These are phyloP conservation scores for Leptographium flavum DNA, from an alignment of 2,329 filamentous ascomycete genomes.

Conservation along the genomic window DNA sequence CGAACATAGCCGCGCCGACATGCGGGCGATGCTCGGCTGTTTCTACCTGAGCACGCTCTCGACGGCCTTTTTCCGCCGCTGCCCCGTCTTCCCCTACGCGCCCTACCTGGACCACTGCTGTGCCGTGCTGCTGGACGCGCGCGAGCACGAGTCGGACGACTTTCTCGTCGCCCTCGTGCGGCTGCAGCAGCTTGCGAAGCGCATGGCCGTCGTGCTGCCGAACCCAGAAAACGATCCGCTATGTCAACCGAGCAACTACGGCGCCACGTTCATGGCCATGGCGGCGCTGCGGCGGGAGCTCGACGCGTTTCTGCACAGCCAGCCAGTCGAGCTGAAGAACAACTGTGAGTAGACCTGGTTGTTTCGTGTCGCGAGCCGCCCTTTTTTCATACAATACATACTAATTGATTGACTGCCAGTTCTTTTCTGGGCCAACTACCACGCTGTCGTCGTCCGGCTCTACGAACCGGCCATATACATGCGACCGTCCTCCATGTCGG, in stretches of 20 bases:
- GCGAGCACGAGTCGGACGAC: constrained; percentile 19
- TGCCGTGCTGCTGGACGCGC: constrained; percentile 14
- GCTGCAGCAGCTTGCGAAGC: constrained; percentile 20
- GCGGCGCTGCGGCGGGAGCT: constrained; percentile 19
- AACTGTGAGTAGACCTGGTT: constrained; percentile 3
- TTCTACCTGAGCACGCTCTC: constrained; percentile 20
- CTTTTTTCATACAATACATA: no score
- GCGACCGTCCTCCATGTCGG: constrained; percentile 6
- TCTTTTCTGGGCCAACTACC: constrained; percentile 21
- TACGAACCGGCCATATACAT: constrained; percentile 23
- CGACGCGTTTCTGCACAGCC: constrained; percentile 11
- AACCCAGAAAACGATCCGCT: constrained; percentile 11
- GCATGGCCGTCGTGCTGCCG: constrained; percentile 15
- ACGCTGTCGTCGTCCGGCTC: constrained; percentile 19
- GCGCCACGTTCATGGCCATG: constrained; percentile 20
- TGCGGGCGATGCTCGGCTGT: constrained; percentile 24
- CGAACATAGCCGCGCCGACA: constrained; percentile 20
- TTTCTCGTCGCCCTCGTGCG: constrained; percentile 19
- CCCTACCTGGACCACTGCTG: constrained; percentile 21
- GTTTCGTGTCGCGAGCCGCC: no score
- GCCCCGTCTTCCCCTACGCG: constrained; percentile 18
- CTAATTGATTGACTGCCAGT: no score
- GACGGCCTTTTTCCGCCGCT: constrained; percentile 19
- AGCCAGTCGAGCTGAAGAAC: constrained; percentile 10
- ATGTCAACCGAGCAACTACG: constrained; percentile 10